A percentile compares a stretch with the other conserved stretches of the same genome.
Conservation (phyloP, 2,329 filamentous ascomycete genomes). For the Trichoderma cornu-damae region DNA sequence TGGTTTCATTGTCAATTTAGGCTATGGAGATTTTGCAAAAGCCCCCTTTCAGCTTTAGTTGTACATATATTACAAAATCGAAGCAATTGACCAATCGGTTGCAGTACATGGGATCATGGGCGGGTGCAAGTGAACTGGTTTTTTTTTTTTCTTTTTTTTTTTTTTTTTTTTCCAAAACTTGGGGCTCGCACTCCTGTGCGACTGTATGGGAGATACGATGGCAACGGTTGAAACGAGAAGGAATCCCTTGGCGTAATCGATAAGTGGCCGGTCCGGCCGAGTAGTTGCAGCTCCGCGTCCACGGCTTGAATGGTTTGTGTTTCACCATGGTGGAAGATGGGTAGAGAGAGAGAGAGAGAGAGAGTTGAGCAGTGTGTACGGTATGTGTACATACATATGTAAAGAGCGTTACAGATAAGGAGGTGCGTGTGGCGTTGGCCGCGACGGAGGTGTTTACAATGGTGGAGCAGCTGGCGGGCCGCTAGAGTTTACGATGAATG, state of each 20-base stretch:
- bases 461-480: too few relatives aligned
- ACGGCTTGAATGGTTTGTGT: not conserved
- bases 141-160: too few relatives aligned
- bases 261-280: not conserved
- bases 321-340: slow-evolving; percentile 4
- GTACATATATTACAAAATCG: not conserved
- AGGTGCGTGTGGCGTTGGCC: too few relatives aligned
- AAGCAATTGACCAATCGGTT: not conserved
- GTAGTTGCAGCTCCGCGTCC: not conserved
- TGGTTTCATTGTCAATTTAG: not conserved
- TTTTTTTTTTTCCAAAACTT: too few relatives aligned
- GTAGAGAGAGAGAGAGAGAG: not conserved
- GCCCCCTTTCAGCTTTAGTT: not conserved
- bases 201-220: not conserved
- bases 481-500: too few relatives aligned
- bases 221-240: not conserved
- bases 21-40: not conserved
- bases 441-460: too few relatives aligned
- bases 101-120: too few relatives aligned
- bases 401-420: too few relatives aligned
- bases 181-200: too few relatives aligned
- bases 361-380: too few relatives aligned
- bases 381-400: not conserved
- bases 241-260: slow-evolving; percentile 6
- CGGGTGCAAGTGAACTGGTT: too few relatives aligned